These are phyloP conservation scores for Pilasporangium apinafurcum DNA, from an alignment of 352 stramenopile genomes.

Conservation along the genomic window DNA sequence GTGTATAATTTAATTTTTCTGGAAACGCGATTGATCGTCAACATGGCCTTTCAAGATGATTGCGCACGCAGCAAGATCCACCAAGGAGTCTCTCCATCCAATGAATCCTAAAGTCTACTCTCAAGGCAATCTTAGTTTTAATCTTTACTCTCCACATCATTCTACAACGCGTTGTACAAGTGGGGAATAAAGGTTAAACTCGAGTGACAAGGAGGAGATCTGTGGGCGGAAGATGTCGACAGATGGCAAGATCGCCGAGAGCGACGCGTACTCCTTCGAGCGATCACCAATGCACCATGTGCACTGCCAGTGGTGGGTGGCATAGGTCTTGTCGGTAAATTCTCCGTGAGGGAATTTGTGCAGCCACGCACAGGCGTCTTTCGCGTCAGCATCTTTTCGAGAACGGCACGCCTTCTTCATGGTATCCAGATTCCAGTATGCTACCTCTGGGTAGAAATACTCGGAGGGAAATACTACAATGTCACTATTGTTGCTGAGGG, in stretches of 20 bases:
- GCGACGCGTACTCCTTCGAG: constrained; percentile 13
- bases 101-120: no score
- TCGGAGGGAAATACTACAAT: constrained; percentile 19
- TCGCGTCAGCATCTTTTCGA: constrained; percentile 9
- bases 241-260: constrained; percentile 16
- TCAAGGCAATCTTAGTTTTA: no score
- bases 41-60: no score
- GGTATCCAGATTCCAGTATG: constrained; percentile 37
- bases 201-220: neutral
- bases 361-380: constrained; percentile 33
- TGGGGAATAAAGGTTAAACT: no score
- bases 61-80: no score
- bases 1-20: no score
- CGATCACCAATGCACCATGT: constrained; percentile 41
- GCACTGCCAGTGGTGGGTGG: constrained; percentile 52
- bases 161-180: no score
- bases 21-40: no score
- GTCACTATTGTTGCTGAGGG: neutral
- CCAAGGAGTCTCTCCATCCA: no score
- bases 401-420: constrained; percentile 20
- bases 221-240: neutral
- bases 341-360: constrained; percentile 27
- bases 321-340: constrained; percentile 35
- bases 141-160: no score
- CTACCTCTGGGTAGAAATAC: constrained; percentile 52